Base-by-base conservation (phyloP, 179 eudicot genomes). In the Nepenthes alata region DNA sequence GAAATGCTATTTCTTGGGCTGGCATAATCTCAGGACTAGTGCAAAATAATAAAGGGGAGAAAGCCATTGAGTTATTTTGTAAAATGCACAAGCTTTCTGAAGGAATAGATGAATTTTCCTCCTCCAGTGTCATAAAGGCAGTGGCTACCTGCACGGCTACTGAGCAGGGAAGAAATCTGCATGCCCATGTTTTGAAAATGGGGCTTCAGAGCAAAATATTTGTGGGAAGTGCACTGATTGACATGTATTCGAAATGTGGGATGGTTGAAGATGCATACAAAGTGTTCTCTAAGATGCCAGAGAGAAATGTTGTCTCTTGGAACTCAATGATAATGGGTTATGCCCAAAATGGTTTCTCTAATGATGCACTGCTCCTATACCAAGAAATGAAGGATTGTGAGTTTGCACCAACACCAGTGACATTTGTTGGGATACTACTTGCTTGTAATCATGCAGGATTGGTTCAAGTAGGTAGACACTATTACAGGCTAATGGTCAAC, bases 221-320 rank as follows among this genome's bases (percentile, higher is more conserved):
- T 66, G 82, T 79, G 4, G 77, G 80, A 41, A 79, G 80, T 75
- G 74, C 83, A 35, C 69, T 79, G 51, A 72, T 79, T 13, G 80
- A 79, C 73, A 79, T 79, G 83, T 79, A 79, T 55, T 72, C 77
- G 61, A 79, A 79, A 70, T 75, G 75, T 44, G 83, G 83, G 35
- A 53, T 61, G 39, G 71, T 75, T 45, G 73, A 70, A 75, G 80
- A 79, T 63, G 83, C 83, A 57, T 47, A 57, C 3, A 54, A 55
- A 57, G 34, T 75, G 35, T 75, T 79, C 58, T 63, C 50, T 12
- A 63, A 60, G 49, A 66, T 79, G 75, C 80, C 77, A 34, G 69
- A 70, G 37, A 79, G 75, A 67, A 79, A 79, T 55, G 57, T 53
- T 2, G 74, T 73, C 52, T 62, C 80, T 50, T 79, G 83, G 83